These are phyloP conservation scores for Mycena filopes DNA, from an alignment of 768 basidiomycete genomes.

Conservation along the genomic window DNA sequence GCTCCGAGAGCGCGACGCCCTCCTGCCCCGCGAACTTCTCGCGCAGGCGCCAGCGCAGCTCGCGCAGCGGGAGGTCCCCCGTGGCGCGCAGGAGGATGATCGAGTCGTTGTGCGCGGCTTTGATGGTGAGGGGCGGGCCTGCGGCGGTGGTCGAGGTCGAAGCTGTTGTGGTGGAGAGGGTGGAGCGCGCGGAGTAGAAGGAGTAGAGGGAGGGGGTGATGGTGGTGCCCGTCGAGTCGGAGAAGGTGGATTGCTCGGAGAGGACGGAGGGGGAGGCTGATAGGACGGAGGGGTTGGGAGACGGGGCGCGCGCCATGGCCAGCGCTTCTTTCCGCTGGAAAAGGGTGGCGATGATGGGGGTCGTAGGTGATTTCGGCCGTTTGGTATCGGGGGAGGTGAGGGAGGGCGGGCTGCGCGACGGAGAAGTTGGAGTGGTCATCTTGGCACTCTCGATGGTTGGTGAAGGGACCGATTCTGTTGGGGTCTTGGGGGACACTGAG, in stretches of 20 bases:
- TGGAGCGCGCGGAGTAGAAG: slow-evolving; percentile 29
- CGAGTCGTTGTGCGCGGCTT: slow-evolving; percentile 69
- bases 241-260: slow-evolving; percentile 28
- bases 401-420: slow-evolving; percentile 4
- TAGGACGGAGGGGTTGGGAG: slow-evolving; percentile 24
- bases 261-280: slow-evolving; percentile 21
- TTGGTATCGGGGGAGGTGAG: slow-evolving; percentile 29
- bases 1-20: slow-evolving; percentile 60
- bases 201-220: slow-evolving; percentile 47
- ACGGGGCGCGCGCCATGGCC: slow-evolving; percentile 23
- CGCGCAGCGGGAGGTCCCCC: slow-evolving; percentile 56
- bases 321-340: slow-evolving; percentile 21
- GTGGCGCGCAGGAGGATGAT: slow-evolving; percentile 72
- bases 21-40: slow-evolving; percentile 77
- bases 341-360: slow-evolving; percentile 11
- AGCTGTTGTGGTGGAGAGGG: slow-evolving; percentile 44
- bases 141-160: slow-evolving; percentile 1
- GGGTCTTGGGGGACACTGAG: neutral
- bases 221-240: slow-evolving; percentile 36
- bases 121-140: slow-evolving; percentile 57
- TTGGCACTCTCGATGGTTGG: slow-evolving; percentile 6
- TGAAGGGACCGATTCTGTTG: neutral
- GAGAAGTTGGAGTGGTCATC: slow-evolving; percentile 4
- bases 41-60: slow-evolving; percentile 66
- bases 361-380: slow-evolving; percentile 13